Conservation (phyloP, 495 filamentous ascomycete genomes). For the Hapsidospora chrysogenum region DNA sequence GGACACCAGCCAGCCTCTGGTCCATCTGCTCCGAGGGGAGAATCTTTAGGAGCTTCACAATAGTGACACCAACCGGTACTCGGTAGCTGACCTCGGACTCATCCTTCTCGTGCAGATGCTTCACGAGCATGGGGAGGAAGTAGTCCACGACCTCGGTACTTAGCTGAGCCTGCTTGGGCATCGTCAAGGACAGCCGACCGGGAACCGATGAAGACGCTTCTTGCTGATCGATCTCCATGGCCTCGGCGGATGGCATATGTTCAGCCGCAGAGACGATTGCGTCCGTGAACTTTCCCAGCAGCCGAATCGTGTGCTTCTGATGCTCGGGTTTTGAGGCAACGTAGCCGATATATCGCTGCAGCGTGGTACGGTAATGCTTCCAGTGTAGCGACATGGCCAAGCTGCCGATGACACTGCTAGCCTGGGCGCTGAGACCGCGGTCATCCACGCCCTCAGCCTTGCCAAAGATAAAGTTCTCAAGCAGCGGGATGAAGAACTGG, state of each 20-base stretch:
- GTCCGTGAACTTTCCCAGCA: constrained; percentile 68
- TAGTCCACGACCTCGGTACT: constrained; percentile 54
- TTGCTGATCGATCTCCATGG: constrained; percentile 22
- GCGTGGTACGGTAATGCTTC: constrained; percentile 73
- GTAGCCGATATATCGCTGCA: constrained; percentile 65
- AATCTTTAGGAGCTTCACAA: constrained; percentile 69
- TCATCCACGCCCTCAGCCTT: constrained; percentile 57
- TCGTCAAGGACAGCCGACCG: constrained; percentile 37
- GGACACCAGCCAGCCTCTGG: constrained; percentile 57
- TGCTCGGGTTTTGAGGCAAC: constrained; percentile 65
- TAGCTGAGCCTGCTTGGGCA: constrained; percentile 56
- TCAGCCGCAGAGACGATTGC: constrained; percentile 39
- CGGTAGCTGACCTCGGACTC: constrained; percentile 83
- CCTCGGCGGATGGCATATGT: constrained; percentile 8
- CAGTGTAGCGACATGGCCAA: constrained; percentile 68
- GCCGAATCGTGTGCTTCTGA: constrained; percentile 69
- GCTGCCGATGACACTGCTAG: constrained; percentile 54
- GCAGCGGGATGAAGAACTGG: constrained; percentile 75
- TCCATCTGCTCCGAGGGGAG: constrained; percentile 56
- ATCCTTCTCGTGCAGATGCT: constrained; percentile 84
- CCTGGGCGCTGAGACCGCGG: constrained; percentile 71
- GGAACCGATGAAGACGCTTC: constrained; percentile 4
- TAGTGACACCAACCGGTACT: constrained; percentile 70
- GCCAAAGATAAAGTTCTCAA: constrained; percentile 88
- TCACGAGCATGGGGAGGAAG: constrained; percentile 57